Conservation (phyloP, 1,284 basidiomycete genomes). For the Microstroma glucosiphilum region DNA sequence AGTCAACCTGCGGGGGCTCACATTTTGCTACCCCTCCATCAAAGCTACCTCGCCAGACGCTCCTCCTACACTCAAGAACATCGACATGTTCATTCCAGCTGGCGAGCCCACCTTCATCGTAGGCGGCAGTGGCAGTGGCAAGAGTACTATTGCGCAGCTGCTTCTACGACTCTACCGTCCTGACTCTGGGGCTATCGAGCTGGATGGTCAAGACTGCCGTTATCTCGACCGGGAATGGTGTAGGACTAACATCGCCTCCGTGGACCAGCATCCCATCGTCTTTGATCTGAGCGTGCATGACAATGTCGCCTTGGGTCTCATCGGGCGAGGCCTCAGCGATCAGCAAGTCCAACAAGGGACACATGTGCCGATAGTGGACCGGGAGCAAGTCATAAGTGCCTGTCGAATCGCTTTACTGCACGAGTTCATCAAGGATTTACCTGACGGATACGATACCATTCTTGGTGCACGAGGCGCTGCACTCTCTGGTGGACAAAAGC, state of each 20-base stretch:
- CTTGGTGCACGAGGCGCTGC: conserved; percentile 66
- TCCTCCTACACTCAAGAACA: conserved; percentile 59
- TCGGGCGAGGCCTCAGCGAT: not conserved
- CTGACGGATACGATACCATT: conserved; percentile 78
- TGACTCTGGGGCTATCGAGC: conserved; percentile 56
- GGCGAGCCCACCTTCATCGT: conserved; percentile 86
- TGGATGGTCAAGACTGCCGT: conserved; percentile 74
- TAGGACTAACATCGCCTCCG: conserved; percentile 66
- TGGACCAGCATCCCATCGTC: conserved; percentile 70
- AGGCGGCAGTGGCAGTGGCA: conserved; percentile 82
- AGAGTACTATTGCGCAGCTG: conserved; percentile 81
- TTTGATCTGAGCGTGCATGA: conserved; percentile 78
- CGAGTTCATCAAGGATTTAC: conserved; percentile 75
- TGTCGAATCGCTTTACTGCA: conserved; percentile 81
- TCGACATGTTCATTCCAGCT: conserved; percentile 68
- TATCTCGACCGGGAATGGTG: conserved; percentile 69
- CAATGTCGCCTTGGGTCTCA: conserved; percentile 76
- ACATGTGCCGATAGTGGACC: conserved; percentile 55
- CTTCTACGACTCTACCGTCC: conserved; percentile 69
- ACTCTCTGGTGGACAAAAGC: conserved; percentile 86
- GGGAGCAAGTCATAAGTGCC: conserved; percentile 70
- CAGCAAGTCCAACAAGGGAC: conserved; percentile 22
- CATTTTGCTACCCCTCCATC: conserved; percentile 81
- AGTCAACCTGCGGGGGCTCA: conserved; percentile 67
- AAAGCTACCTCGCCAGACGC: conserved; percentile 53